Evolutionary conservation across 495 filamentous ascomycete genomes (phyloP).

Genomic region (Neurospora sublineolata): DNA sequence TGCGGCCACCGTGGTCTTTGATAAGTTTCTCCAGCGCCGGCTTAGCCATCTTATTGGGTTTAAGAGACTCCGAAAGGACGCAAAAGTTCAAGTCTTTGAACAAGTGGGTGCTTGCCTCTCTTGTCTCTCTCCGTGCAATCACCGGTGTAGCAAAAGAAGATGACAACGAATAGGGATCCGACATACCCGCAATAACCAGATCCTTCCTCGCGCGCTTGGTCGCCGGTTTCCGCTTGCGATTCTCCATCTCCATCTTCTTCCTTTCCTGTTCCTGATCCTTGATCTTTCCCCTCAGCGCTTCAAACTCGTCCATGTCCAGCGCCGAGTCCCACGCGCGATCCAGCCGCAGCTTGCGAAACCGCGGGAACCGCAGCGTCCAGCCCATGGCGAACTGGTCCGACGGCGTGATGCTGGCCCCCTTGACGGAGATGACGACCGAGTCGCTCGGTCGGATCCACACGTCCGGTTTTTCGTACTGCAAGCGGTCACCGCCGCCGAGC

Average conservation of each 20-base stretch:
- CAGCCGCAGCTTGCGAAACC: conserved; percentile 69
- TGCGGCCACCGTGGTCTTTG: conserved; percentile 76
- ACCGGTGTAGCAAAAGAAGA: conserved; percentile 37
- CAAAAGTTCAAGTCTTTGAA: conserved; percentile 77
- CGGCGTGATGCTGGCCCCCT: conserved; percentile 67
- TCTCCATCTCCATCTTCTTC: conserved; percentile 74
- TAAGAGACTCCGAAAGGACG: conserved; percentile 35
- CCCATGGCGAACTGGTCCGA: conserved; percentile 69
- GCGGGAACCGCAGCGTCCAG: conserved; percentile 78
- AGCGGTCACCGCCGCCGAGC: conserved; percentile 59
- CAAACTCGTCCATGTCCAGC: conserved; percentile 65
- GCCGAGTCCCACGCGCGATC: conserved; percentile 80
- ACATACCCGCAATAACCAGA: conserved; percentile 61
- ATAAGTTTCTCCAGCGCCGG: conserved; percentile 73
- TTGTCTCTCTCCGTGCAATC: conserved; percentile 16
- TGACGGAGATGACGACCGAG: conserved; percentile 77
- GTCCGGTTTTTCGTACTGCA: conserved; percentile 72
- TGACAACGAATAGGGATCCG: conserved; percentile 27
- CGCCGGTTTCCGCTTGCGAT: conserved; percentile 45
- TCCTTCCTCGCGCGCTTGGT: conserved; percentile 56
- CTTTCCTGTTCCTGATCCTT: conserved; percentile 60
- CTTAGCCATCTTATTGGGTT: conserved; percentile 56
- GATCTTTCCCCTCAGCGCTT: conserved; percentile 55
- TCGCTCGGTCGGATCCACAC: conserved; percentile 88
- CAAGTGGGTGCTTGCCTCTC: conserved; percentile 23